Conservation (phyloP, 805 yeast genomes). For the Starmerella roubikii region DNA sequence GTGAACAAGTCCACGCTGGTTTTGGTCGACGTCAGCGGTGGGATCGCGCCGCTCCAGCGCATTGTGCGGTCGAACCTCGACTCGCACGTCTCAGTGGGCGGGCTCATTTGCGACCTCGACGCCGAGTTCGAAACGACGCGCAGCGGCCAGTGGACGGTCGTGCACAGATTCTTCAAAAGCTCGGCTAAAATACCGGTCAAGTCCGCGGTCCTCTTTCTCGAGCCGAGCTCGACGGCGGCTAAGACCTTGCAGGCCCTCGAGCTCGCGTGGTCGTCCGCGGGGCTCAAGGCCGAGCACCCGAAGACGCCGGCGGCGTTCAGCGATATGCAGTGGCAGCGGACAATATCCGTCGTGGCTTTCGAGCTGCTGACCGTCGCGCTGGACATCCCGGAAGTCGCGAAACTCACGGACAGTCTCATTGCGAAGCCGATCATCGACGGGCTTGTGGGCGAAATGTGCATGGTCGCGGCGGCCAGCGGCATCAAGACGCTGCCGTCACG, state of each 20-base stretch:
- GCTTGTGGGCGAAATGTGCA: constrained; percentile 56
- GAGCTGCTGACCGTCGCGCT: constrained; percentile 63
- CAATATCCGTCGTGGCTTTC: constrained; percentile 63
- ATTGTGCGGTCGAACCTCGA: constrained; percentile 17
- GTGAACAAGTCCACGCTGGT: constrained; percentile 16
- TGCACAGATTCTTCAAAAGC: constrained; percentile 6
- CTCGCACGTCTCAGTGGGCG: constrained; percentile 13
- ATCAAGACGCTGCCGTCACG: constrained; percentile 45
- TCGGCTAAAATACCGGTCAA: background rate
- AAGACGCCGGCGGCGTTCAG: constrained; percentile 41
- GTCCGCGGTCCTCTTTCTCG: constrained; percentile 4
- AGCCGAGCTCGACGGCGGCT: constrained; percentile 12
- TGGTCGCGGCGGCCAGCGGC: constrained; percentile 46
- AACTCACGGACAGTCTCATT: constrained; percentile 50
- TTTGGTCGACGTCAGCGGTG: constrained; percentile 21
- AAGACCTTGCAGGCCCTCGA: constrained; percentile 9
- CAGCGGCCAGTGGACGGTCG: constrained; percentile 8
- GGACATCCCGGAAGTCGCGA: constrained; percentile 51
- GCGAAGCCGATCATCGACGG: constrained; percentile 82
- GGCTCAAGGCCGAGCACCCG: constrained; percentile 14
- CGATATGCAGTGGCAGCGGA: constrained; percentile 64
- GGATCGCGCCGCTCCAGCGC: constrained; percentile 20
- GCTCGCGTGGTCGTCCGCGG: constrained; percentile 12
- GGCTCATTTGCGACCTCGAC: constrained; percentile 20
- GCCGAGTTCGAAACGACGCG: constrained; percentile 10